Evolutionary conservation across 768 basidiomycete species (phyloP), one percentile per base, ranked within the genome.

Genomic region (Suillus subaureus): DNA sequence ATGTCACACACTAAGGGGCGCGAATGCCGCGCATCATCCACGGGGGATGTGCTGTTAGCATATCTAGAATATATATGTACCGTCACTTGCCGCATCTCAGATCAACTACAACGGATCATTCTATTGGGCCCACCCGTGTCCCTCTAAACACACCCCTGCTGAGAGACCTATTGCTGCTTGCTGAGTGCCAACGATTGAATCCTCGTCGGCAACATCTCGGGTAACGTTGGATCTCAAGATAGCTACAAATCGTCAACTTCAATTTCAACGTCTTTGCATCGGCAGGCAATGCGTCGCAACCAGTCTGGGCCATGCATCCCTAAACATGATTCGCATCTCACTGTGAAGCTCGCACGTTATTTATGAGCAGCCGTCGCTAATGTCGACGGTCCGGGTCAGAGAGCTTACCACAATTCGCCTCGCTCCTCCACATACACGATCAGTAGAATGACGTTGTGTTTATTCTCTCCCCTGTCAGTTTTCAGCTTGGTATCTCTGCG

Each of bases 21-120:
- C 58, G 67, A 68, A 67, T 64, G 67, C 61, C 47, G 61, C 61
- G 69, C 66, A 66, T 57, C 21, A 42, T 37, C 23, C 63, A 64
- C 60, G 61, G 58, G 56, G 64, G 62, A 65, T 65, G 61, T 54
- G 49, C 63, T 67, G 49, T 61, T 62, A 64, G 61, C 35, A 26
- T 56, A 55, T 54, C 37, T 61, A n/a, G 54, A 31, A 54, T 54
- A 54, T 54, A 54, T 18, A 54, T 64, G 31, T 56, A 47, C 52
- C 63, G 33, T 43, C 51, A 52, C 62, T 47, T 61, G 64, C 61
- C 68, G 63, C 57, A 66, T 57, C 60, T 67, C 65, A 68, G 68
- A 69, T 66, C 71, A 71, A 71, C 67, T 69, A 67, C 54, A 67
- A 39, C 75, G 75, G 75, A 77, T 77, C 75, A 77, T 43, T 60